Base-by-base conservation (phyloP, 2,329 filamentous ascomycete genomes). In the Diaporthe batatas region DNA sequence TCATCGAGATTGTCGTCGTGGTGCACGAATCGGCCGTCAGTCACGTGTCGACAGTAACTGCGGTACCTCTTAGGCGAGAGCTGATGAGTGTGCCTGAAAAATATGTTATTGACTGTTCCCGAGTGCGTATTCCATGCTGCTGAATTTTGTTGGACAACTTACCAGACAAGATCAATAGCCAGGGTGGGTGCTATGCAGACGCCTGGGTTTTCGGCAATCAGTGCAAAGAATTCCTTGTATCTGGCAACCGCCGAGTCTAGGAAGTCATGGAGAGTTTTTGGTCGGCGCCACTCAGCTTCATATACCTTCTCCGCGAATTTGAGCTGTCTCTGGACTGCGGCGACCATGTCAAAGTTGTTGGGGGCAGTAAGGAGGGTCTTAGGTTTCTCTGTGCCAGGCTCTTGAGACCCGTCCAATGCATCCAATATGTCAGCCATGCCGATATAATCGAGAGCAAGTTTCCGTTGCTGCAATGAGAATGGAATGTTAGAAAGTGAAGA, bases 1-100 rank as follows among this genome's bases (percentile, higher is more conserved):
- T 59, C 54, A 29, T 70, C 29, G n/a, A 70, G 21, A n/a, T 39
- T 70, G 29, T 70, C 68, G 36, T 70, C 55, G 42, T 70, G 68
- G 29, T 39, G 29, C 1, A 70, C 54, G 42, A 70, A 51, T 18
- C 68, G 42, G 39, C 68, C 68, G 42, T 51, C 39, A 21, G 68
- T 51, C 32, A 57, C 21, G 16, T 39, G 54, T 8, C 68, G 68
- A n/a, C 42, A 70, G 29, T 70, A 70, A 29, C 42, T 21, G 6
- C n/a, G 39, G 6, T 70, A 70, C 23, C 21, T 36, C 29, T 34
- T 42, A 18, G 68, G 68, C 1, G 39, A 70, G 12, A 70, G 68
- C 11, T 70, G 68, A 18, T 70, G 68, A n/a, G 68, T 70, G 32
- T 70, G 68, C 68, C 68, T 70, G 2, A 14, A 14, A n/a, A 5